These are phyloP conservation scores for Plantago ovata DNA, from an alignment of 257 asterid genomes.

Conservation along the genomic window DNA sequence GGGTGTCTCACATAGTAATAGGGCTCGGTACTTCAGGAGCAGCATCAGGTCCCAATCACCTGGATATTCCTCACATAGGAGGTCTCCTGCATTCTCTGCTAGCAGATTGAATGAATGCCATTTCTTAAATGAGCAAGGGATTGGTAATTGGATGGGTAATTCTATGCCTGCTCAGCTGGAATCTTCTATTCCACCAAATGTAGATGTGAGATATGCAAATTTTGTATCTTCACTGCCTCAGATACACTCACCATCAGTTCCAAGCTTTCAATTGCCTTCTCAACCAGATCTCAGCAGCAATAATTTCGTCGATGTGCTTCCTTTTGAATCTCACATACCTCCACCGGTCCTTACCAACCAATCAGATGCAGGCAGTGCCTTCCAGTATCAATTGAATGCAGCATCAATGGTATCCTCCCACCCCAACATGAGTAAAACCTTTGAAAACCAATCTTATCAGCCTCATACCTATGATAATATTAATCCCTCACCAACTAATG, in stretches of 20 bases:
- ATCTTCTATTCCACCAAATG: slow-evolving; percentile 23
- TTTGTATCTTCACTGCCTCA: slow-evolving; percentile 25
- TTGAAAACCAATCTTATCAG: slow-evolving; percentile 26
- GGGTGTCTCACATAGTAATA: slow-evolving; percentile 26
- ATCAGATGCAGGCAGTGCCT: slow-evolving; percentile 23
- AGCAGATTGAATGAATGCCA: slow-evolving; percentile 15
- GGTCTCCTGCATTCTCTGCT: slow-evolving; percentile 21
- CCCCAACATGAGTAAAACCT: slow-evolving; percentile 17
- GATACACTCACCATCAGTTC: slow-evolving; percentile 21
- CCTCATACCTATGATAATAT: slow-evolving; percentile 21
- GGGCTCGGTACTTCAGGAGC: slow-evolving; percentile 9
- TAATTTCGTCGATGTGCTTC: slow-evolving; percentile 21
- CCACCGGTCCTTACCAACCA: slow-evolving; percentile 30
- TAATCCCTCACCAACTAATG: slow-evolving; percentile 7
- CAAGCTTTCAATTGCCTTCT: slow-evolving; percentile 29
- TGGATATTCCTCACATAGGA: slow-evolving; percentile 20
- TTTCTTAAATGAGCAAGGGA: slow-evolving; percentile 22
- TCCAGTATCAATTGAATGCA: slow-evolving; percentile 23
- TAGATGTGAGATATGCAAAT: slow-evolving; percentile 17
- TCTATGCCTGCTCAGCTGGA: slow-evolving; percentile 14
- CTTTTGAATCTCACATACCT: slow-evolving; percentile 22
- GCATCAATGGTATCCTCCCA: slow-evolving; percentile 22
- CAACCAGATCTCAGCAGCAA: slow-evolving; percentile 19
- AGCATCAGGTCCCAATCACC: slow-evolving; percentile 22
- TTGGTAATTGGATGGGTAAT: slow-evolving; percentile 20